Conservation (phyloP, 106 monocot species). For the Platanthera guangdongensis region DNA sequence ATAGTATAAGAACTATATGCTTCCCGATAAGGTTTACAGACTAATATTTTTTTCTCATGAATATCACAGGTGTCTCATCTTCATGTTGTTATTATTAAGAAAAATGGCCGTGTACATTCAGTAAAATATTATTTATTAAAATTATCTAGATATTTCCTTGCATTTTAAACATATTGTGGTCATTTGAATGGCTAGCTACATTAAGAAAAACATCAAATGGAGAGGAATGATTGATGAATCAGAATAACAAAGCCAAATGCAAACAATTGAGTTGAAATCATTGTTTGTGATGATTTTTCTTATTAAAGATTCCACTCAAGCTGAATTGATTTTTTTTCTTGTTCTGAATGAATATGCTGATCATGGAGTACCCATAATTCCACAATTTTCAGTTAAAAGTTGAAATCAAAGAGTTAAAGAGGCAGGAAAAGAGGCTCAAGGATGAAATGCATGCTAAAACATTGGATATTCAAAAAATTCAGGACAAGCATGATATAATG, state of each 20-base stretch:
- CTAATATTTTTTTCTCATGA: background rate
- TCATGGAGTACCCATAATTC: background rate
- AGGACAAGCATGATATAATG: slow-evolving; percentile 5
- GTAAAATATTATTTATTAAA: background rate
- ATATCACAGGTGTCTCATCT: background rate
- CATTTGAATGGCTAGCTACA: background rate
- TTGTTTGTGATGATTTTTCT: no score
- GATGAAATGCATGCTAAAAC: slow-evolving; percentile 8
- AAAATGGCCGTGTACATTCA: no score
- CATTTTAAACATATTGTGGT: background rate
- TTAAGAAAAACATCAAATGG: background rate
- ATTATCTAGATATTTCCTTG: background rate
- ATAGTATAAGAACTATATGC: no score
- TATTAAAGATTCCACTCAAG: no score
- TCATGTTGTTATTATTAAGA: background rate
- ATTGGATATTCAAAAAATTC: slow-evolving; percentile 10
- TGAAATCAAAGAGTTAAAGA: slow-evolving; percentile 1
- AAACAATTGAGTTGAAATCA: no score
- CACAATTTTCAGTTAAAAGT: slow-evolving; percentile 10
- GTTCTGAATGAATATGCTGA: no score
- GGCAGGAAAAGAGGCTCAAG: slow-evolving; percentile 12
- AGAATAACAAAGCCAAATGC: background rate
- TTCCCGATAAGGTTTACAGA: background rate
- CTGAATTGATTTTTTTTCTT: no score
- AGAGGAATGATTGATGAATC: background rate